Evolutionary conservation across 805 yeast species (phyloP).

Genomic region (Maudiozyma saulgeensis): DNA sequence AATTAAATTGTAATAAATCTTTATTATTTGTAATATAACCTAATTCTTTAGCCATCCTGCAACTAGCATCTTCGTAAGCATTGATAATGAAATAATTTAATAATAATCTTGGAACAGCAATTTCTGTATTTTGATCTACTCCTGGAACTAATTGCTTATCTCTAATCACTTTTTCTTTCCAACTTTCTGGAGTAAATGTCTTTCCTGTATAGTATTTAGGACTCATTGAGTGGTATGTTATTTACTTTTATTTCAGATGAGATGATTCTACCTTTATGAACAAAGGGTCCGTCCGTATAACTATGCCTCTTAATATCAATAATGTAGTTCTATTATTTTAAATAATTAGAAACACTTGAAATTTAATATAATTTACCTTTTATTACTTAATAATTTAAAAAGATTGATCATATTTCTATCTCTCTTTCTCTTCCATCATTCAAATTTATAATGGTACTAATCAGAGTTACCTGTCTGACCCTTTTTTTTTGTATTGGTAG

Average conservation of each 20-base stretch:
- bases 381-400: too few relatives aligned
- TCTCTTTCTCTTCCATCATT: too few relatives aligned
- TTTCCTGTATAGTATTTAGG: slow-evolving; percentile 6
- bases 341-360: too few relatives aligned
- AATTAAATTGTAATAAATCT: slow-evolving; percentile 26
- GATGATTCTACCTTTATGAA: too few relatives aligned
- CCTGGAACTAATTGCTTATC: neutral
- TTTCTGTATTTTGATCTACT: neutral
- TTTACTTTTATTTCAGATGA: neutral
- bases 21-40: slow-evolving; percentile 22
- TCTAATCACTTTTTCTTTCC: slow-evolving; percentile 18
- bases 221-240: neutral
- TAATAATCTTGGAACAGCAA: slow-evolving; percentile 33
- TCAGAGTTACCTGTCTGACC: too few relatives aligned
- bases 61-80: slow-evolving; percentile 64
- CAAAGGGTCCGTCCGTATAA: too few relatives aligned
- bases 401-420: too few relatives aligned
- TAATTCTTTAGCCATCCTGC: slow-evolving; percentile 50
- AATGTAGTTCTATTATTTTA: too few relatives aligned
- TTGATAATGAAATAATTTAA: slow-evolving; percentile 69
- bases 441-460: too few relatives aligned
- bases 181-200: slow-evolving; percentile 20
- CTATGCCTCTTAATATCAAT: too few relatives aligned
- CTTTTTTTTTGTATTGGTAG: too few relatives aligned
- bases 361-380: too few relatives aligned